phyloP scores from a whole-genome alignment of 768 basidiomycete genomes.

The Russula virescens region DNA sequence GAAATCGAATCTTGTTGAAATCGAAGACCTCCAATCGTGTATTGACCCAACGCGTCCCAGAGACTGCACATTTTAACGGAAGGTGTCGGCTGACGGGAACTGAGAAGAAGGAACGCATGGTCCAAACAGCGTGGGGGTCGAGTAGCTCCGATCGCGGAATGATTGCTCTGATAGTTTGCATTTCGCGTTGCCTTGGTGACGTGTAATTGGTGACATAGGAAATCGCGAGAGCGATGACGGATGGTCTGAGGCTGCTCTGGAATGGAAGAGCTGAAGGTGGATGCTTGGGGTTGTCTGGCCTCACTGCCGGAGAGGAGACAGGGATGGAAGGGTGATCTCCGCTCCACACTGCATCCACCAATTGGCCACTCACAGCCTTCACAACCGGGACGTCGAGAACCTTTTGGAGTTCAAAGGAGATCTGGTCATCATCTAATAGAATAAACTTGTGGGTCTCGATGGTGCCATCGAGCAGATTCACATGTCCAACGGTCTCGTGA shows the following conservation, averaged over 20 bases:
- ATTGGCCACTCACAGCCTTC: too few relatives aligned
- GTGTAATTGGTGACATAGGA: neutral
- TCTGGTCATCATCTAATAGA: neutral
- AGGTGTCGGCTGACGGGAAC: neutral
- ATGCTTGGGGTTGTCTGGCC: neutral
- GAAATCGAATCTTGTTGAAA: neutral
- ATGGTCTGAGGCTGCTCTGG: conserved; percentile 1
- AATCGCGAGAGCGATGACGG: neutral
- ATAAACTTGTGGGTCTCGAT: conserved; percentile 6
- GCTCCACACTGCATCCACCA: neutral
- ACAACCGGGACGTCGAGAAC: neutral
- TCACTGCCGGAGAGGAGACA: neutral
- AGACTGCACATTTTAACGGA: neutral
- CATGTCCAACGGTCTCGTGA: neutral
- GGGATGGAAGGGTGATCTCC: neutral
- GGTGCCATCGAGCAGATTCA: neutral
- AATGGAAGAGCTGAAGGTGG: neutral
- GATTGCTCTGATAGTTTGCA: neutral
- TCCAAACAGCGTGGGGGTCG: neutral
- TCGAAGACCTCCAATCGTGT: neutral
- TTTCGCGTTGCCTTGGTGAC: neutral
- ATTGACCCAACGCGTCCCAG: conserved; percentile 7
- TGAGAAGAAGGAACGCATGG: neutral
- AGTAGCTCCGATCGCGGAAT: conserved; percentile 1
- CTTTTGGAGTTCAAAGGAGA: neutral